These are phyloP conservation scores for Sechiopsis laciniata DNA, from an alignment of 306 rosid species.

Conservation along the genomic window DNA sequence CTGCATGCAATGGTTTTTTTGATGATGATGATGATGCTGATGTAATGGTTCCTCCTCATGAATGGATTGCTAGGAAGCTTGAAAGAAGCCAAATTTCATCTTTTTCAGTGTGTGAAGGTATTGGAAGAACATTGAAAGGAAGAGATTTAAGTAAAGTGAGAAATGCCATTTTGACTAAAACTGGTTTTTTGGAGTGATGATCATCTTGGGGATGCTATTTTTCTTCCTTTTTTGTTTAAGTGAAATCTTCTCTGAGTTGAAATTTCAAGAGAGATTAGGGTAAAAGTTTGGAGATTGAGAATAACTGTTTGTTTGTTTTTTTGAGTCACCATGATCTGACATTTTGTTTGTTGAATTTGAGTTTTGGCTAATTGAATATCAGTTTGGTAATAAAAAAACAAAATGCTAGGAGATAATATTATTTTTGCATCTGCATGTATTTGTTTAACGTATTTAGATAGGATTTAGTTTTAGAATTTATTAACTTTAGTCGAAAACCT, in stretches of 20 bases:
- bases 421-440: background rate
- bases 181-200: conserved; percentile 77
- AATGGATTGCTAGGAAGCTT: conserved; percentile 82
- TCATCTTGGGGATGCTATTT: background rate
- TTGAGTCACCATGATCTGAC: background rate
- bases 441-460: too few relatives aligned
- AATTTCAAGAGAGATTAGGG: background rate
- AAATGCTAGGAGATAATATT: background rate
- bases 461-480: too few relatives aligned
- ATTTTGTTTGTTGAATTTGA: conserved; percentile 11
- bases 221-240: background rate
- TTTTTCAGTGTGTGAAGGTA: conserved; percentile 86
- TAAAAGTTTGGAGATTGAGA: background rate
- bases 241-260: background rate
- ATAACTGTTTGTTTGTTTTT: background rate
- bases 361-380: conserved; percentile 8
- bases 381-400: conserved; percentile 16
- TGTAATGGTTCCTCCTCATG: conserved; percentile 84
- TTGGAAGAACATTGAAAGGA: conserved; percentile 86
- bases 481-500: too few relatives aligned
- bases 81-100: conserved; percentile 87
- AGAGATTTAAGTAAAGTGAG: conserved; percentile 95
- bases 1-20: conserved; percentile 16
- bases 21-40: conserved; percentile 34
- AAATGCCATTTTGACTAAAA: conserved; percentile 67